Base-by-base conservation (phyloP, 805 yeast genomes). In the Yamadazyma paraphyllophila region DNA sequence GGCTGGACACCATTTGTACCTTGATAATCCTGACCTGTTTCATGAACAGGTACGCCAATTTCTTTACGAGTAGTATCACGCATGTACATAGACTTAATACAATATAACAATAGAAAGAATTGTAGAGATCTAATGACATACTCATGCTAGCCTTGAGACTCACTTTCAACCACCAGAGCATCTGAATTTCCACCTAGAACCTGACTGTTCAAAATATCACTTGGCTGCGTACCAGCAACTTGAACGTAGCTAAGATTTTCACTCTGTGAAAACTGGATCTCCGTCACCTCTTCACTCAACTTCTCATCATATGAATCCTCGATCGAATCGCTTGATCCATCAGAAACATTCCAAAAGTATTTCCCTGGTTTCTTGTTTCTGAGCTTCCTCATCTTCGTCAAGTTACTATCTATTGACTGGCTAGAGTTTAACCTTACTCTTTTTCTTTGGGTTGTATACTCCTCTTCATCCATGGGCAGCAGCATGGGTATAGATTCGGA, bases 1-100 rank as follows among this genome's bases (percentile, higher is more conserved):
- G 32, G 77, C 82, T 7, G 83, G 83, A 4, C 83, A 78, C 52
- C 83, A 78, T 59, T 58, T 78, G 24, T 78, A 78, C 56, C 59
- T 77, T 43, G 83, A 78, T 57, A 78, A 78, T 48, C 71, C 77
- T 5, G 50, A 52, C 7, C 63, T 60, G 40, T 62, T 74, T 66
- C 55, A 63, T 46, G 53, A 53, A 31, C 59, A 46, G 32, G 43
- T 68, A 1, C 62, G 63, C 46, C 57, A 60, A 33, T 77, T 74
- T 47, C 51, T 76, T 40, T n/a, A n/a, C 27, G 40, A 37, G 2
- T 26, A 37, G 13, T 6, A 4, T 6, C 24, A 20, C 6, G 3
- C 24, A 26, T 9, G 39, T 36, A 29, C 31, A 29, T 29, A 29
- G 7, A 29, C 11, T 20, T 29, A 29, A 29, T 29, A n/a, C 4